Base-by-base conservation (phyloP, 2,329 filamentous ascomycete species). In the Cryphonectria nitschkei region DNA sequence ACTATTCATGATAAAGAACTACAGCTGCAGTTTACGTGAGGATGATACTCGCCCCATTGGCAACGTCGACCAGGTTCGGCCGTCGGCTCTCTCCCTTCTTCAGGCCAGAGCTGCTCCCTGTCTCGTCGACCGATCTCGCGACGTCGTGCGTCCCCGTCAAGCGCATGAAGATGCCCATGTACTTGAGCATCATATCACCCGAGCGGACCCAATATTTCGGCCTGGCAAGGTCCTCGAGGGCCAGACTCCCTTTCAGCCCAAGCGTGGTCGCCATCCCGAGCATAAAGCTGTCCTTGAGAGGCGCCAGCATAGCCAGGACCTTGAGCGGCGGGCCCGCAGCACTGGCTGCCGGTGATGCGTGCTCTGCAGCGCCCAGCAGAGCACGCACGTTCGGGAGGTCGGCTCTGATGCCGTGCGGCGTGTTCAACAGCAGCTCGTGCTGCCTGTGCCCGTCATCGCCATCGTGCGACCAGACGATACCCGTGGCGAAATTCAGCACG, bases 141-240 rank as follows among this genome's bases (percentile, higher is more conserved):
- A 63, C n/a, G 19, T 67, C 65, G 6, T 26, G 16, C 13, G 54
- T 65, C 58, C 65, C 39, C 14, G 66, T 8, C 5, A 63, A 41
- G 29, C 63, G 56, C 54, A 69, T 56, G 7, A 74, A 5, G 14
- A 58, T 8, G n/a, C 73, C 73, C 5, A 29, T 13, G 46, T 69
- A 72, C 34, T 29, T 32, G 6, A 74, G 14, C 11, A 26, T 11
- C 26, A 32, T 34, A 60, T 72, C 68, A 32, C 61, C 54, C 32
- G 68, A 64, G 8, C 26, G 56, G 3, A 74, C 37, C 71, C 74
- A 74, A 19, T 75, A 73, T 41, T 52, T 67, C 2, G 73, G 68
- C 7, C 39, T 16, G 3, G 62, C 62, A 14, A 34, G 68, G 22
- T 71, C 16, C 32, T 72, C 68, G n/a, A 74, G n/a, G 52, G 66